phyloP scores from a whole-genome alignment of 805 yeast species.

The Wickerhamiella spandovensis region DNA sequence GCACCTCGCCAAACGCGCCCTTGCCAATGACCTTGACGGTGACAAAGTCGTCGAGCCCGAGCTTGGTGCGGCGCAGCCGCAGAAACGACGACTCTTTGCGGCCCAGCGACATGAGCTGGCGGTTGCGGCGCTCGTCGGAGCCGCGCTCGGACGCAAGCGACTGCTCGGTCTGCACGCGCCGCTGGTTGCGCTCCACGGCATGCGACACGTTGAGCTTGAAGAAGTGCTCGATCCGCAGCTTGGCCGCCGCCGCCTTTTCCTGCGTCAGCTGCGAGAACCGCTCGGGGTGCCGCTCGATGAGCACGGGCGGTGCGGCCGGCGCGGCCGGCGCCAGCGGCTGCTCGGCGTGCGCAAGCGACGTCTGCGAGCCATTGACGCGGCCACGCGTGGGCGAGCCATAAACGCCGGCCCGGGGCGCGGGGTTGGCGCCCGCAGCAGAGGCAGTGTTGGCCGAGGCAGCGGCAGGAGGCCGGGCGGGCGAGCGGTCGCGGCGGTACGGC shows the following conservation, averaged over 20 bases:
- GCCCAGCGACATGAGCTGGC: slow-evolving; percentile 74
- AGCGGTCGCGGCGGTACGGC: slow-evolving; percentile 1
- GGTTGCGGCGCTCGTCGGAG: slow-evolving; percentile 71
- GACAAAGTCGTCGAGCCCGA: slow-evolving; percentile 64
- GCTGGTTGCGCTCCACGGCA: slow-evolving; percentile 91
- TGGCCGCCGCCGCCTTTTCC: slow-evolving; percentile 74
- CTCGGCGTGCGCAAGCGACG: neutral
- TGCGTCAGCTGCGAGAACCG: slow-evolving; percentile 58
- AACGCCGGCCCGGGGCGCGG: neutral
- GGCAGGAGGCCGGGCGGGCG: neutral
- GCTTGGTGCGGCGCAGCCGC: slow-evolving; percentile 70
- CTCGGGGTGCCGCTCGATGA: slow-evolving; percentile 75
- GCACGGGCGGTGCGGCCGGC: slow-evolving; percentile 20
- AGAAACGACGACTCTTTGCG: slow-evolving; percentile 78
- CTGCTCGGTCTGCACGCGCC: slow-evolving; percentile 75
- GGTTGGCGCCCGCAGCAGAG: too few species aligned
- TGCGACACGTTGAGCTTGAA: slow-evolving; percentile 76
- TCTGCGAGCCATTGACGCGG: neutral
- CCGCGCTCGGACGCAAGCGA: slow-evolving; percentile 54
- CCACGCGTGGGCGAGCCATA: neutral
- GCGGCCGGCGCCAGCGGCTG: too few species aligned
- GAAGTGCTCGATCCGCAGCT: slow-evolving; percentile 68
- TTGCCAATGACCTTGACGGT: slow-evolving; percentile 89
- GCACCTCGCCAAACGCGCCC: slow-evolving; percentile 96
- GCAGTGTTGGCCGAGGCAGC: neutral